Evolutionary conservation across 148 eudicot genomes (phyloP).

Genomic region (Amaranthus cruentus): DNA sequence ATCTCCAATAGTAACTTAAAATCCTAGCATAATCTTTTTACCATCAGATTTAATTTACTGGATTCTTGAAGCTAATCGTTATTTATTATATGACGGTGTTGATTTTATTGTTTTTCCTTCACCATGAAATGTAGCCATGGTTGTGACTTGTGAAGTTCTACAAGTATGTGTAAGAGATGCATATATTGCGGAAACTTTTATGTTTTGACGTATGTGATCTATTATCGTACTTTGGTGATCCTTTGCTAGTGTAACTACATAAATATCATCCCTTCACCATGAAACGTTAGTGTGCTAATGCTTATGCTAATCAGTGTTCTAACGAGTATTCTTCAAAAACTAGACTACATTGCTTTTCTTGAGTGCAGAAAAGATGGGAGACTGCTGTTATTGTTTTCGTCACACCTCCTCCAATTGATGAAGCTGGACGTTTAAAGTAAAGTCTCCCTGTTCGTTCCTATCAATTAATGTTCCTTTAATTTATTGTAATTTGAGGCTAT

Average conservation of each 20-base stretch:
- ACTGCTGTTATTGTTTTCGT: constrained; percentile 43
- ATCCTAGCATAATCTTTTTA: not conserved
- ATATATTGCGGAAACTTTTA: not conserved
- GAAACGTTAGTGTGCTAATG: not conserved
- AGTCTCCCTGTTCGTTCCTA: constrained; percentile 1
- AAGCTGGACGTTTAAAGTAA: constrained; percentile 65
- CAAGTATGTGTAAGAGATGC: not conserved
- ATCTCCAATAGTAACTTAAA: not conserved
- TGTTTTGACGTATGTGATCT: not conserved
- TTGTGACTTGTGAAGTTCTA: not conserved
- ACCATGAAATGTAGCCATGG: not conserved
- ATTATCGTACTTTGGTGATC: not conserved
- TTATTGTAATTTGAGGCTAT: not conserved
- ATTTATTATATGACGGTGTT: not conserved
- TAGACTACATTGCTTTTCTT: not conserved
- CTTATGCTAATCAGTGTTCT: not conserved
- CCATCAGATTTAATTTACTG: not conserved
- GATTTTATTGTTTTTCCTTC: not conserved
- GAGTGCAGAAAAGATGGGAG: constrained; percentile 67
- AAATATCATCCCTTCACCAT: not conserved
- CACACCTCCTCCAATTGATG: constrained; percentile 92
- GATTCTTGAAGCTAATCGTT: not conserved
- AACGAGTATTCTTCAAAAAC: not conserved
- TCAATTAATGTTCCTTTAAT: not conserved
- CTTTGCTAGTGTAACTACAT: not conserved